Conservation (phyloP, 2,329 filamentous ascomycete genomes). For the Colletotrichum siamense region DNA sequence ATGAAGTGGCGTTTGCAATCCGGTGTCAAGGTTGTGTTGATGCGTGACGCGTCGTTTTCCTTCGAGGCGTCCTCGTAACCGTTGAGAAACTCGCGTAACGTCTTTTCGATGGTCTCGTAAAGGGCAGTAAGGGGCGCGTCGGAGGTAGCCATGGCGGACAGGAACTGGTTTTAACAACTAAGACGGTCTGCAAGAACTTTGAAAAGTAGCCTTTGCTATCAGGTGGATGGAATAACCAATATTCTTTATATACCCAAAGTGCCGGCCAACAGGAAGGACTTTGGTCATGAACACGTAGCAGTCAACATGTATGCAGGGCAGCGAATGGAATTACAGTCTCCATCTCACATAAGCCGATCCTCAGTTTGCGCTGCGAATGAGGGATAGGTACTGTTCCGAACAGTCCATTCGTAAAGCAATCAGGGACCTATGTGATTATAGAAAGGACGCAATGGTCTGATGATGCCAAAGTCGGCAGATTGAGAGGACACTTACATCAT, state of each 20-base stretch:
- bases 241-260: neutral
- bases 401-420: neutral
- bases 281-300: neutral
- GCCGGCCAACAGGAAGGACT: neutral
- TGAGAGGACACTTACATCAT: neutral
- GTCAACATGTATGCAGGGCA: neutral
- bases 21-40: neutral
- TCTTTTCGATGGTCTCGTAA: neutral
- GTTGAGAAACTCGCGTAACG: neutral
- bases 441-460: neutral
- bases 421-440: rapidly evolving
- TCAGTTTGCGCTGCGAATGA: neutral
- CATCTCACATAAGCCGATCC: neutral
- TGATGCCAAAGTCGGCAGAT: neutral
- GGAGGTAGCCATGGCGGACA: neutral
- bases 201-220: neutral
- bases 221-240: too few relatives aligned
- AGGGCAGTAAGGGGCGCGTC: neutral
- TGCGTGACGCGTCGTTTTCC: neutral
- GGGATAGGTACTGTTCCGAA: neutral
- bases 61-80: neutral
- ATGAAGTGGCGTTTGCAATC: neutral
- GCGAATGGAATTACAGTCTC: neutral
- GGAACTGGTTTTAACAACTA: neutral
- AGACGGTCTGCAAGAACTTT: neutral